A percentile compares a stretch with the other conserved stretches of the same genome.
phyloP scores from a whole-genome alignment of 257 asterid species.

The Catharanthus roseus region DNA sequence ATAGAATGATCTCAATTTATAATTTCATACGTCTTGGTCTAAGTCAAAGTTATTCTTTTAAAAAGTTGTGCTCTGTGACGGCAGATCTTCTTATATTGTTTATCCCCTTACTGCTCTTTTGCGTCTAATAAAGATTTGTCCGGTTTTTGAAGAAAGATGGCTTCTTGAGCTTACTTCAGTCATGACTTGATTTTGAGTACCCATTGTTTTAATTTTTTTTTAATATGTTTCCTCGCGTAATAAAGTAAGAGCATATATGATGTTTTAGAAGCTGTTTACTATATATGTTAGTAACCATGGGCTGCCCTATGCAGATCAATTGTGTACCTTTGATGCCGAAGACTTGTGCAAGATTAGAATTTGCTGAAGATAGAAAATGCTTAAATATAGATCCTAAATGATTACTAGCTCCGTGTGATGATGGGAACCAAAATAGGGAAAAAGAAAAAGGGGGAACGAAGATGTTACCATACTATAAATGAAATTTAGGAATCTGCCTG shows the following conservation, averaged over 20 bases:
- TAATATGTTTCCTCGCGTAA: neutral
- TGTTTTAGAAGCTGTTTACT: neutral
- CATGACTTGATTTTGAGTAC: neutral
- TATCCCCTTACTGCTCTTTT: neutral
- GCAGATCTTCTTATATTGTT: neutral
- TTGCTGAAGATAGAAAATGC: neutral
- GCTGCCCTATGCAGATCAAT: neutral
- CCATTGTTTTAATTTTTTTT: neutral
- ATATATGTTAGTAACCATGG: neutral
- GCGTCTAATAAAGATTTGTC: neutral
- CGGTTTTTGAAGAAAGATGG: neutral
- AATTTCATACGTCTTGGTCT: neutral
- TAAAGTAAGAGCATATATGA: neutral
- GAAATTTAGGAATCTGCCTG: neutral
- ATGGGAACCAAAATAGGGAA: neutral
- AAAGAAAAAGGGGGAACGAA: neutral
- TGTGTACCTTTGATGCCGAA: neutral
- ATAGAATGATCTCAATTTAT: neutral
- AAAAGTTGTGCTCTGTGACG: neutral
- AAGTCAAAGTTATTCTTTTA: neutral
- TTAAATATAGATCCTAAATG: no score
- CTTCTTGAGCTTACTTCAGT: neutral
- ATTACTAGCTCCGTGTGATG: no score
- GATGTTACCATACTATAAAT: neutral
- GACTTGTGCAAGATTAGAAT: neutral